A percentile compares a stretch with the other conserved stretches of the same genome.
phyloP scores from a whole-genome alignment of 192 early-diverging fungal genomes.

The Allomyces macrogynus region DNA sequence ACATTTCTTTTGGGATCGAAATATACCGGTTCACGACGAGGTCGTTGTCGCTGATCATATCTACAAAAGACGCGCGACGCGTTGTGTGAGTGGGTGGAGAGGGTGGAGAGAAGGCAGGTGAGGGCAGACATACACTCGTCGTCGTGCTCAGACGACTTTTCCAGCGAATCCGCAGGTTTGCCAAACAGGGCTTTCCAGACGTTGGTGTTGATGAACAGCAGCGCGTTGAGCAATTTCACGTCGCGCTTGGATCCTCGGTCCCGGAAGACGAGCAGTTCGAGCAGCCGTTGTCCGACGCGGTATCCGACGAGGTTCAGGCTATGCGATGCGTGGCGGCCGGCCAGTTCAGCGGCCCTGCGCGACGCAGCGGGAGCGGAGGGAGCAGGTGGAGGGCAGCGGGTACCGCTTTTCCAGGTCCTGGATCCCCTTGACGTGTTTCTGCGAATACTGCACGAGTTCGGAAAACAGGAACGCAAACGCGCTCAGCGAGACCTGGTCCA shows the following conservation, averaged over 20 bases:
- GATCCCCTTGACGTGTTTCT: slow-evolving; percentile 82
- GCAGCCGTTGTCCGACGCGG: slow-evolving; percentile 67
- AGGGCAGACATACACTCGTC: slow-evolving; percentile 58
- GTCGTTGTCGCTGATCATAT: slow-evolving; percentile 99
- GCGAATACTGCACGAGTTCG: slow-evolving; percentile 92
- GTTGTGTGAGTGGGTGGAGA: too few species aligned
- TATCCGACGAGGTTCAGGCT: slow-evolving; percentile 83
- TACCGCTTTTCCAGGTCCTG: slow-evolving; percentile 90
- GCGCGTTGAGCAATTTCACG: slow-evolving; percentile 65
- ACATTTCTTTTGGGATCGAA: slow-evolving; percentile 80
- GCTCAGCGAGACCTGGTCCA: slow-evolving; percentile 53
- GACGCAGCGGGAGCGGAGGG: too few species aligned
- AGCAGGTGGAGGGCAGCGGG: too few species aligned
- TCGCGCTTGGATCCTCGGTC: slow-evolving; percentile 80
- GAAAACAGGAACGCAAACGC: slow-evolving; percentile 81
- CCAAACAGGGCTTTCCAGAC: slow-evolving; percentile 94
- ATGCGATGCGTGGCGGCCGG: too few species aligned
- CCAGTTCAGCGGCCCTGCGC: not conserved
- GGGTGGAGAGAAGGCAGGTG: too few species aligned
- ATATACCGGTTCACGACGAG: slow-evolving; percentile 75
- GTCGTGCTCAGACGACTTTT: slow-evolving; percentile 87
- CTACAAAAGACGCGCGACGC: slow-evolving; percentile 18
- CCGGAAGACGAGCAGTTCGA: slow-evolving; percentile 78
- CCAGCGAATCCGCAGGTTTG: slow-evolving; percentile 84
- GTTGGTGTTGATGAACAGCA: slow-evolving; percentile 82